Base-by-base conservation (phyloP, 805 yeast genomes). In the Schwanniomyces pseudopolymorphus region DNA sequence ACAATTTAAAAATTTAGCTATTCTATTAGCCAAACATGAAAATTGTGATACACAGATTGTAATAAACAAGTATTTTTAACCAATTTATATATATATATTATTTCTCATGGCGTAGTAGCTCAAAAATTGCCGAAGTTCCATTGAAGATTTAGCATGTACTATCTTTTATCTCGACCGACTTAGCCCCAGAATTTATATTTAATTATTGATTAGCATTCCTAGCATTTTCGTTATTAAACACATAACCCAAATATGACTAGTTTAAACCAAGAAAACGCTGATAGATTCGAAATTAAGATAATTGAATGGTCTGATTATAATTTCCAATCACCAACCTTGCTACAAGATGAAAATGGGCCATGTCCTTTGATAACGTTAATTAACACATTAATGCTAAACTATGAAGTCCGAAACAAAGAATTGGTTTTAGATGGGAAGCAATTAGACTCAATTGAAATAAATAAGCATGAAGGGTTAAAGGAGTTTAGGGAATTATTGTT, bases 261-360 rank as follows among this genome's bases (percentile, higher is more conserved):
- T 31, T 17, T 31, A 17, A 31, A 14, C 20, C 13, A 31, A 31
- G 35, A 31, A 31, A n/a, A 7, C 16, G 16, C 20, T 16, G 17
- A 14, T 17, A 43, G 36, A 14, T 56, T 56, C 42, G 48, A 55
- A n/a, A 64, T 67, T 20, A 58, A 62, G 44, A 39, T 48, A 27
- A 56, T 69, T 25, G 45, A 48, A 24, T 70, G 74, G 75, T 63
- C 70, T 25, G 67, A 64, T 39, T 64, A 69, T 52, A 64, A 64
- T 40, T 62, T 61, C 25, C 51, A 47, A 52, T 75, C 84, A 47
- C 81, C 81, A 36, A 80, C 90, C 27, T 67, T 91, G 3, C 64
- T 89, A 17, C 97, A 90, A 67, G 87, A 88, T 51, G 72, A 68
- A 40, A 89, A 89, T 58, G 97, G 97, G 0, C 96, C 97, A 0